Evolutionary conservation across 176 grass and related monocot genomes (phyloP).

Genomic region (Oryza glumipatula): DNA sequence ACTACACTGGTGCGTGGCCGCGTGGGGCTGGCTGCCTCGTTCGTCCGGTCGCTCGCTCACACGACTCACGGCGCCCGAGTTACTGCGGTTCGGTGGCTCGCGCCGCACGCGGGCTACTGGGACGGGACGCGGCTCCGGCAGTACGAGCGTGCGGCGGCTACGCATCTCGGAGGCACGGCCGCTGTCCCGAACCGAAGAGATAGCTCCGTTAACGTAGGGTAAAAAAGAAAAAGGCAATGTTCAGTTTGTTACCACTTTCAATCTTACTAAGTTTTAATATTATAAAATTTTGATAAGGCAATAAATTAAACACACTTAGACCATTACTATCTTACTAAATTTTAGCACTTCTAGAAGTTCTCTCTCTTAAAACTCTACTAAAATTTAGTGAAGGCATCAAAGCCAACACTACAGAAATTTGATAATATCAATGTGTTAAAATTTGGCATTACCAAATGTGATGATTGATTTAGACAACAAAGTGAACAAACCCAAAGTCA

Average conservation of each 20-base stretch:
- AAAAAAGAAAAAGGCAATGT: background rate
- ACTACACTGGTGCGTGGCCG: background rate
- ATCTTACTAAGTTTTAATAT: too few species aligned
- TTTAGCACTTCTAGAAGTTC: too few species aligned
- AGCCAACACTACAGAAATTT: too few species aligned
- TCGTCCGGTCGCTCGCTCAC: conserved; percentile 26
- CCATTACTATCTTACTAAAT: too few species aligned
- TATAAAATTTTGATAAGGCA: too few species aligned
- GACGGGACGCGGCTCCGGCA: background rate
- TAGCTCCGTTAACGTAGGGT: background rate
- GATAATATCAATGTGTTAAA: too few species aligned
- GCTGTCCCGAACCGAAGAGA: background rate
- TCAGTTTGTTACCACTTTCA: too few species aligned
- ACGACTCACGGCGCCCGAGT: conserved; percentile 41
- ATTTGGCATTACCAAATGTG: too few species aligned
- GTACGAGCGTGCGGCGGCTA: background rate
- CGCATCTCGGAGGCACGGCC: background rate
- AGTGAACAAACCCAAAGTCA: background rate
- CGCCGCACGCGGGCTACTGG: background rate
- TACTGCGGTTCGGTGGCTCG: conserved; percentile 3
- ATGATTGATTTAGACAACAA: too few species aligned
- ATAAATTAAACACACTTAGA: too few species aligned
- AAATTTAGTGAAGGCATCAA: too few species aligned
- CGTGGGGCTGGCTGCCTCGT: background rate
- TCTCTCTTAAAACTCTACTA: too few species aligned